phyloP scores from a whole-genome alignment of 1,284 basidiomycete species.

The Schizopora paradoxa region DNA sequence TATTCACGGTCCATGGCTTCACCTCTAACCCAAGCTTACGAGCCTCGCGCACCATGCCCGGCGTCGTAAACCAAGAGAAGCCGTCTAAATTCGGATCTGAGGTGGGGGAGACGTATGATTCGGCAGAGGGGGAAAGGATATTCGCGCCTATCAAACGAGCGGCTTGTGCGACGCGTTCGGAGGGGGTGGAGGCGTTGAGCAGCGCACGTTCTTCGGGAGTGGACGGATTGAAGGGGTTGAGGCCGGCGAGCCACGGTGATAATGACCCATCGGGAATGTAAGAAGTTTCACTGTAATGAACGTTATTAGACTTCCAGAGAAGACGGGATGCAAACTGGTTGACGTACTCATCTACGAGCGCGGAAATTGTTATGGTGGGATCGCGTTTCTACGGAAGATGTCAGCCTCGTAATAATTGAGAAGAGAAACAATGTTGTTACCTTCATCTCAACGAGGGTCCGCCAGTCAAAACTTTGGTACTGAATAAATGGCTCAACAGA shows the following conservation, averaged over 20 bases:
- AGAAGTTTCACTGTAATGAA: slow-evolving; percentile 36
- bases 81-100: slow-evolving; percentile 41
- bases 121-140: slow-evolving; percentile 61
- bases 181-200: slow-evolving; percentile 50
- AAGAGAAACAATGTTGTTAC: slow-evolving; percentile 25
- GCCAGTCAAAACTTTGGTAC: slow-evolving; percentile 78
- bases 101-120: slow-evolving; percentile 33
- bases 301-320: background rate
- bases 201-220: slow-evolving; percentile 51
- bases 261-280: slow-evolving; percentile 28
- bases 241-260: slow-evolving; percentile 60
- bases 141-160: slow-evolving; percentile 61
- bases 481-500: slow-evolving; percentile 23
- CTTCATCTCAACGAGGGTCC: slow-evolving; percentile 67
- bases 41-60: slow-evolving; percentile 61
- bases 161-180: slow-evolving; percentile 56
- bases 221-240: slow-evolving; percentile 50
- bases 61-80: slow-evolving; percentile 56
- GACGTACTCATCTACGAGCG: slow-evolving; percentile 55
- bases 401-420: background rate
- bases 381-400: slow-evolving; percentile 37
- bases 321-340: background rate
- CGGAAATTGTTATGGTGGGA: slow-evolving; percentile 46
- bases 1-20: slow-evolving; percentile 71
- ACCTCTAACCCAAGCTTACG: slow-evolving; percentile 59